Conservation (phyloP, 352 stramenopile species). For the Phytophthora citrophthora region DNA sequence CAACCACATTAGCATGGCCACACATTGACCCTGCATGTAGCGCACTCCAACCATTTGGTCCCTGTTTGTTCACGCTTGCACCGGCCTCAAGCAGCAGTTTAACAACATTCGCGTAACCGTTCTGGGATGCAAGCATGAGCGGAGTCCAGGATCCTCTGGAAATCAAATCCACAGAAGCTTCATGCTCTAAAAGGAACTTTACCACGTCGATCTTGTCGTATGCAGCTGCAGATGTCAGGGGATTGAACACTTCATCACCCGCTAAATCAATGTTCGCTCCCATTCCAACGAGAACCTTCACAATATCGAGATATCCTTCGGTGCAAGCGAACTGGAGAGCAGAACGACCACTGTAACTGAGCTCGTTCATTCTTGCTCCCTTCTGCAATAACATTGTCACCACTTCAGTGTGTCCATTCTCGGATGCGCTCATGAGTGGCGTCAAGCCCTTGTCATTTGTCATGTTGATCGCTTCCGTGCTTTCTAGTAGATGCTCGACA, state of each 20-base stretch:
- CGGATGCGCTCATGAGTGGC: neutral
- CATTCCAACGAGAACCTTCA: neutral
- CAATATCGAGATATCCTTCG: neutral
- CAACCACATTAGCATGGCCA: no score
- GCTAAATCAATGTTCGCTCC: constrained; percentile 1
- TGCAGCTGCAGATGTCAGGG: neutral
- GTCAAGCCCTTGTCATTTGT: neutral
- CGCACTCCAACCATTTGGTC: no score
- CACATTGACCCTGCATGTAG: no score
- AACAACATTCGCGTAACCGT: neutral
- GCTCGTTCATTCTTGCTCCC: constrained; percentile 1
- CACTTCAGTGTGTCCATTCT: constrained; percentile 4
- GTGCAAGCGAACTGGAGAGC: constrained; percentile 3
- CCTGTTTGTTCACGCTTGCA: no score
- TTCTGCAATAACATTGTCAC: neutral
- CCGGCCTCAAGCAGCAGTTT: neutral
- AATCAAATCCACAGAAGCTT: no score
- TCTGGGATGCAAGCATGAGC: neutral
- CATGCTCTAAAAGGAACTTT: no score
- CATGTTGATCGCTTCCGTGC: constrained; percentile 1
- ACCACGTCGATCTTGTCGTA: no score
- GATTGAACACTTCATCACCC: neutral
- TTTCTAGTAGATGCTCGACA: constrained; percentile 1
- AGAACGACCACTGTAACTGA: neutral
- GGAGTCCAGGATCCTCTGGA: neutral